Base-by-base conservation (phyloP, 2,329 filamentous ascomycete genomes). In the Zarea fungicola region DNA sequence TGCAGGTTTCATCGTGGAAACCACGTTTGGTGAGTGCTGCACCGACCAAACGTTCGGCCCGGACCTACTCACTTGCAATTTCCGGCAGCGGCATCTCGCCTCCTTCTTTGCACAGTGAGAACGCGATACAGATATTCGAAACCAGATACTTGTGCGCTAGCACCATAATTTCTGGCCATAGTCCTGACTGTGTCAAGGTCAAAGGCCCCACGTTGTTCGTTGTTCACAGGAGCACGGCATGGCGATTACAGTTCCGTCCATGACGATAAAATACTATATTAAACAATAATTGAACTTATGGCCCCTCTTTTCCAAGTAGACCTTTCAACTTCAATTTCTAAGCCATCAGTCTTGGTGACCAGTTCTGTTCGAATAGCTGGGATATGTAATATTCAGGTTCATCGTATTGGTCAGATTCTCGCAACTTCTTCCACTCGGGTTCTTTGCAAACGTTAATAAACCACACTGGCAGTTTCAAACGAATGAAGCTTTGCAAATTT, bases 341-440 rank as follows among this genome's bases (percentile, higher is more conserved):
- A 32, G 37, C 14, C 28, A 48, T 51, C 14, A 19, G 1, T 6
- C 52, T 49, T 42, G 53, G 40, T 45, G 70, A 53, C 79, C 80
- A 83, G 47, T 76, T 73, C 49, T 72, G 67, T 55, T 80, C 74
- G 58, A 74, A 83, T 25, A 83, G 64, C 58, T 83, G 80, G 57
- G 77, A 78, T 54, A 81, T 69, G 57, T 80, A 83, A 58, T 73
- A 83, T 57, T 76, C 79, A 55, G 80, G 75, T 56, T 81, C 58
- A 55, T 80, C 77, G 54, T 75, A 80, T 29, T 64, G 66, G 14
- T 68, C 64, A 31, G 58, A 63, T 11, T 68, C 65, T 43, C 71
- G 66, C 41, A 80, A 55, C 22, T 63, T 62, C 40, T 73, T 65
- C 78, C 78, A 82, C 39, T 62, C 60, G 40, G 49, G 42, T 41